Evolutionary conservation across 2,329 filamentous ascomycete genomes (phyloP), one percentile per base, ranked within the genome.

Genomic region (Colletotrichum gigasporum): DNA sequence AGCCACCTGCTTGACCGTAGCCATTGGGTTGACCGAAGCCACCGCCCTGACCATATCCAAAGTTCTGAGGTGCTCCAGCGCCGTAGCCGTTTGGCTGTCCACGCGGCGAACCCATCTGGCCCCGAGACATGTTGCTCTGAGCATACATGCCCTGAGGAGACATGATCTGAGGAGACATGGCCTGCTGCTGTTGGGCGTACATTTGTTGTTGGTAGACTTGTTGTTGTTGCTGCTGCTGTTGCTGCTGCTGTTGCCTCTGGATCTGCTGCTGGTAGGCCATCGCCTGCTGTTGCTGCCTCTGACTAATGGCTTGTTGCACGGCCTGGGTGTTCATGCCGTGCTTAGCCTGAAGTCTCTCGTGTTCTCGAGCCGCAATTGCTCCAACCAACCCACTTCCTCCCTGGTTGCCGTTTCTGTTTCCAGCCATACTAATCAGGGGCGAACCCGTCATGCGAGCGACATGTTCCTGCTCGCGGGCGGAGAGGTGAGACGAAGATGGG

Each of bases 391-490:
- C 90, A 20, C 79, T 1, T 87, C 86, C 64, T 83, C 83, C 82
- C 51, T 85, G 85, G 4, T 85, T 68, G 18, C 53, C 67, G 22
- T 62, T 67, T 10, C 56, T 47, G 32, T 63, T 63, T 7, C 50
- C 56, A 6, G 60, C 85, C 73, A 96, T 81, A 63, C 86, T 88
- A 70, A 96, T 86, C 51, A 97, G 81, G 0, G 94, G 91, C 0
- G 88, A 89, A 1, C 92, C 91, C 0, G 93, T 97, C 69, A 93
- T 83, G 35, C 91, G 88, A 9, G 94, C 92, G n/a, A 97, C 86
- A 69, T 96, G 91, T 77, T 96, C 93, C 74, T 96, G 94, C 76
- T 97, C 94, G 14, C 91, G 88, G 16, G 94, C 94, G 18, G 92
- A 94, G n/a, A 97, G 82, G 61, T 90, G 86, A 0, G 85, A 83